phyloP scores from a whole-genome alignment of 768 basidiomycete genomes.

The Suillus decipiens region DNA sequence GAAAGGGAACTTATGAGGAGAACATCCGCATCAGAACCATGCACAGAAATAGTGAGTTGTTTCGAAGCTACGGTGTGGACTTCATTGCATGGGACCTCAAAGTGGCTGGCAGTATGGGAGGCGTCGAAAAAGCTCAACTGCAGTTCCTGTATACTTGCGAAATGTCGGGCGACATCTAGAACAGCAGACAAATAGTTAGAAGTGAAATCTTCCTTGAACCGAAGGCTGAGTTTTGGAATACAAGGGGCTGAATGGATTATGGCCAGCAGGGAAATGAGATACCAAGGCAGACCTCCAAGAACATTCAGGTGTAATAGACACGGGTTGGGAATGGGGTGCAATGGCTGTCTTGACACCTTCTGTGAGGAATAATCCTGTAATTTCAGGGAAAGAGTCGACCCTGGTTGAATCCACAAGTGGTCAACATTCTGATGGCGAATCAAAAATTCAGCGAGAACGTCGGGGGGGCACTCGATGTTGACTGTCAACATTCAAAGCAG shows the following conservation, averaged over 20 bases:
- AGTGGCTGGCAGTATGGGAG: background rate
- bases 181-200: background rate
- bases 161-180: background rate
- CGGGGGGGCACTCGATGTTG: conserved; percentile 1
- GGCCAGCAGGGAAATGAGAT: background rate
- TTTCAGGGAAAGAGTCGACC: background rate
- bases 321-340: background rate
- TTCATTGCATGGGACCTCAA: background rate
- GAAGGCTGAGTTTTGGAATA: background rate
- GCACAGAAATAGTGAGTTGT: background rate
- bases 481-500: background rate
- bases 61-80: background rate
- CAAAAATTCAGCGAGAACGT: background rate
- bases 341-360: background rate
- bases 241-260: background rate
- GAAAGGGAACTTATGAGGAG: background rate
- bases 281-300: background rate
- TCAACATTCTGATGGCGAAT: background rate
- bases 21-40: background rate
- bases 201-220: background rate
- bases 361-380: background rate
- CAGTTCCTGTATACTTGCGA: background rate
- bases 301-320: background rate
- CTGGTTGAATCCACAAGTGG: background rate
- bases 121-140: background rate